Evolutionary conservation across 2,329 filamentous ascomycete species (phyloP), one percentile per base, ranked within the genome.

Genomic region (Cladosporium sp.): DNA sequence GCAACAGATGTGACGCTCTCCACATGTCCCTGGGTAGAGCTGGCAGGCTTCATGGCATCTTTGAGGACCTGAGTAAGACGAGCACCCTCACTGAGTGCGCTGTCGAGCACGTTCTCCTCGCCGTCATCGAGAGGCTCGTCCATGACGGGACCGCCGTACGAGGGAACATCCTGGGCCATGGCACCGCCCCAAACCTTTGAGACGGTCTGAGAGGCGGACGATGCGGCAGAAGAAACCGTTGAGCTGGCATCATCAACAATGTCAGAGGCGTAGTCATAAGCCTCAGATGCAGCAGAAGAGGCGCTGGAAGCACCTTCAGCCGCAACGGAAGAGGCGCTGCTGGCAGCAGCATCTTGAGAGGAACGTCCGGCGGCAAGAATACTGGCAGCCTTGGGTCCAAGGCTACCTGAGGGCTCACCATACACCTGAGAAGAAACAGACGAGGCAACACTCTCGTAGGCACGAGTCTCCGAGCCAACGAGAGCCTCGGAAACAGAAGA

Each of bases 41-140:
- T 77, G 1, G 76, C 73, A 14, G 77, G 72, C 42, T 77, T 74
- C 28, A 81, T 67, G 25, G 82, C 83, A 70, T 85, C 82, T 60
- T 80, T 81, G 30, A 84, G 80, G 30, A 80, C 82, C 65, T 75
- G 76, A 14, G 80, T 85, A 45, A 84, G 73, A 37, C 83, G 77
- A 50, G 54, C 54, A 39, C 54, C 54, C n/a, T 49, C 42, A 34
- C 39, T 40, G 9, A 55, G 19, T 12, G 36, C 45, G 15, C 40
- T 45, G 22, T 51, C 55, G 28, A 51, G 15, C 34, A 51, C 8
- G 34, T 17, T n/a, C 5, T 51, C 76, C 3, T 76, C 77, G 28
- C 60, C 62, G 36, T 69, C 67, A 28, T 76, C 75, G 20, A 72
- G 60, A 12, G 78, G 74, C 12, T 79, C 72, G 60, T 84, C 81